These are phyloP conservation scores for Inga laurina DNA, from an alignment of 306 rosid genomes.

Conservation along the genomic window DNA sequence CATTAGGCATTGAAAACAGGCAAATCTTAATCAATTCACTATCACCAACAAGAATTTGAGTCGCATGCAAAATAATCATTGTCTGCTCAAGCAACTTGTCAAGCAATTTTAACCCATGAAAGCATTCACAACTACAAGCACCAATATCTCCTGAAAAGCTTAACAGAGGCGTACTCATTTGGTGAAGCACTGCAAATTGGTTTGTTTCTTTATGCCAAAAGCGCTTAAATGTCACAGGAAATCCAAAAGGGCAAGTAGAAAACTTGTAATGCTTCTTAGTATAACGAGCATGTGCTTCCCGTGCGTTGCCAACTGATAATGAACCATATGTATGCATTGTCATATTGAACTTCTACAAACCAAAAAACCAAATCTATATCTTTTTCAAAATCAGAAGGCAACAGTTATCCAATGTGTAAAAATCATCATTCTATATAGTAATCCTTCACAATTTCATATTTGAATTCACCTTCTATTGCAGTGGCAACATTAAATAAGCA, in stretches of 20 bases:
- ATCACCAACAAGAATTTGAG: neutral
- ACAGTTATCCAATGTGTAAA: neutral
- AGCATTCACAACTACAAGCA: slow-evolving; percentile 13
- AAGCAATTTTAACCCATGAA: neutral
- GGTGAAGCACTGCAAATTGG: neutral
- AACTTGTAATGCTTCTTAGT: neutral
- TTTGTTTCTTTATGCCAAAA: neutral
- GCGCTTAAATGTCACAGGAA: neutral
- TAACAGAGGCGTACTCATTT: neutral
- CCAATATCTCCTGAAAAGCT: neutral
- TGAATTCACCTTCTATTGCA: neutral
- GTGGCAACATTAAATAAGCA: neutral
- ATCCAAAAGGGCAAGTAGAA: neutral
- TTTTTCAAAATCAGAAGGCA: neutral
- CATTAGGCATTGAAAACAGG: slow-evolving; percentile 9
- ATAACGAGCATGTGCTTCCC: too few relatives aligned
- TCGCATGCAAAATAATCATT: neutral
- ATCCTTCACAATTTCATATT: neutral
- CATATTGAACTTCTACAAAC: slow-evolving; percentile 4
- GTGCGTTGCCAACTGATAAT: neutral
- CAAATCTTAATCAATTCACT: neutral
- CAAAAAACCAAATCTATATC: neutral
- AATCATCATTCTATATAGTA: neutral
- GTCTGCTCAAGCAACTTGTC: neutral
- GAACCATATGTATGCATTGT: neutral